Evolutionary conservation across 257 asterid genomes (phyloP).

Genomic region (Solanum rostratum): DNA sequence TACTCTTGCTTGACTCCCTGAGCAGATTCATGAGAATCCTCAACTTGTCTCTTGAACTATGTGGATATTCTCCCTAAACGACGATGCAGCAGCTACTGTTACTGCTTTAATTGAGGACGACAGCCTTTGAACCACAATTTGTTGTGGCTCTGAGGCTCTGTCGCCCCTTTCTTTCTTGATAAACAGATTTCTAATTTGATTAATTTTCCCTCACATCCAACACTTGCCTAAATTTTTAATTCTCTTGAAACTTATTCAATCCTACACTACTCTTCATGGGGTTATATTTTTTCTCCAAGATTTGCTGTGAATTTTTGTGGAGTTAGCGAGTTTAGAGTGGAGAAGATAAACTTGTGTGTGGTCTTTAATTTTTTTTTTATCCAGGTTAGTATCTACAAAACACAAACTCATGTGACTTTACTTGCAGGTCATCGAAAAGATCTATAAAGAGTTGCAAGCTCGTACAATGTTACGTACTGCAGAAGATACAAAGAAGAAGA

Average conservation of each 20-base stretch:
- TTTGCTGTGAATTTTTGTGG: neutral
- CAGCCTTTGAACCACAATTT: constrained; percentile 28
- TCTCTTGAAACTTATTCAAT: neutral
- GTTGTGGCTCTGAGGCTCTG: constrained; percentile 5
- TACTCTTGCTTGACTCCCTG: no score
- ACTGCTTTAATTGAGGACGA: constrained; percentile 7
- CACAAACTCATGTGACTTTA: no score
- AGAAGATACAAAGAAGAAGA: no score
- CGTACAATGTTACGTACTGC: no score
- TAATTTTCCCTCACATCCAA: neutral
- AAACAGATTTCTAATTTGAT: constrained; percentile 61
- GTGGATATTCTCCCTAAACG: neutral
- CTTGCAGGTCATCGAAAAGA: no score
- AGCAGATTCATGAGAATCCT: no score
- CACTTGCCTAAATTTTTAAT: neutral
- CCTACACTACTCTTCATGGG: neutral
- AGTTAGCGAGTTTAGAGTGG: neutral
- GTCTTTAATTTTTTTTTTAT: no score
- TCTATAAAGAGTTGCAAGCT: no score
- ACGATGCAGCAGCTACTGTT: neutral
- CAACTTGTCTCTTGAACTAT: no score
- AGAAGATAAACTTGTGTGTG: neutral
- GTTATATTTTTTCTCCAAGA: neutral
- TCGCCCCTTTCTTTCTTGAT: constrained; percentile 39
- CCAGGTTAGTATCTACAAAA: no score